These are phyloP conservation scores for Plasmodium sp. DNA, from an alignment of 169 alveolate genomes.

Conservation along the genomic window DNA sequence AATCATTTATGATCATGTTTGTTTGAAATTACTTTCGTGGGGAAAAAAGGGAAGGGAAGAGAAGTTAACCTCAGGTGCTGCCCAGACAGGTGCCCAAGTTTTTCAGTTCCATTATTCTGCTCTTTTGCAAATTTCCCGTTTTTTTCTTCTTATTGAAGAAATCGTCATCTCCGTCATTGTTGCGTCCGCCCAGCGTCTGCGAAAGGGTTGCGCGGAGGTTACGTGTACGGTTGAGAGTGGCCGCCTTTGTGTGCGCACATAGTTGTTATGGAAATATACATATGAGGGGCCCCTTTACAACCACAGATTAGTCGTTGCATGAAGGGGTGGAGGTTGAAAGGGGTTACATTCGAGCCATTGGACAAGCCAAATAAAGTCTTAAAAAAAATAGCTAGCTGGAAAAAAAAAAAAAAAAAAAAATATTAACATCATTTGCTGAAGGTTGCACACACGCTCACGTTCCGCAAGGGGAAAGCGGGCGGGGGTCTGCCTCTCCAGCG, in stretches of 20 bases:
- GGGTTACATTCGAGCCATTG: constrained; percentile 10
- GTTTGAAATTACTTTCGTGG: constrained; percentile 8
- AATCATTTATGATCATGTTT: constrained; percentile 55
- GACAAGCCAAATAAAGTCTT: constrained; percentile 60
- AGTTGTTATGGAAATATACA: neutral
- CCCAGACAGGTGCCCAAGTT: constrained; percentile 72
- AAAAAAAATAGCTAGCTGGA: constrained; percentile 53
- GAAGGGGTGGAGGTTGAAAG: neutral
- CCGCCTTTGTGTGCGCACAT: neutral
- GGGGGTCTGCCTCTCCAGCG: neutral
- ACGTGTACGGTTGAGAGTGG: neutral
- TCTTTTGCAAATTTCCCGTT: constrained; percentile 26
- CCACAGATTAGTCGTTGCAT: neutral
- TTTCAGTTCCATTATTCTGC: constrained; percentile 65
- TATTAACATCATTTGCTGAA: neutral
- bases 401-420: constrained; percentile 37
- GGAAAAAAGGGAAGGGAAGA: neutral
- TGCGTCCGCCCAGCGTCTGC: constrained; percentile 19
- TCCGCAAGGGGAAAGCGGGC: neutral
- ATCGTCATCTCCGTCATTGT: constrained; percentile 18
- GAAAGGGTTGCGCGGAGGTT: neutral
- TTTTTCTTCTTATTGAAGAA: constrained; percentile 47
- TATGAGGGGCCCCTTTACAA: neutral
- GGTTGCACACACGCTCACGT: neutral
- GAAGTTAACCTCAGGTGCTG: constrained; percentile 62